phyloP scores from a whole-genome alignment of 2,329 filamentous ascomycete species.

The Alternaria sp. region DNA sequence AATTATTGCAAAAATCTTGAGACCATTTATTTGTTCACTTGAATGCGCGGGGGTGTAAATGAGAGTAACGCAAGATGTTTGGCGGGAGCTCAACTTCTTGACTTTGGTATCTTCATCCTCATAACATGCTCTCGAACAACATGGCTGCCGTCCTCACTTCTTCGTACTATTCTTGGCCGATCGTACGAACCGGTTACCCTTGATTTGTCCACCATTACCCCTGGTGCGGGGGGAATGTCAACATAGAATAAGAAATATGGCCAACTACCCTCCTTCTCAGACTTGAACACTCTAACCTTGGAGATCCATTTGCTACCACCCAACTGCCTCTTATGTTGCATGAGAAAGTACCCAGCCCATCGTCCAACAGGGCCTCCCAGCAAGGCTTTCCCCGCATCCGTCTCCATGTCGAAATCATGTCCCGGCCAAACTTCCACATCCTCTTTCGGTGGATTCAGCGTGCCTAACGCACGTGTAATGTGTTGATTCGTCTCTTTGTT shows the following conservation, averaged over 20 bases:
- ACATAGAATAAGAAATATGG: constrained; percentile 27
- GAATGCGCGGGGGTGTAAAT: not conserved
- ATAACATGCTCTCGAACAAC: constrained; percentile 14
- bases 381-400: constrained; percentile 25
- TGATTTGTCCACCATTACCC: not conserved
- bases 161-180: not conserved
- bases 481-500: constrained; percentile 22
- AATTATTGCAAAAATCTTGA: not conserved
- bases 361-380: constrained; percentile 24
- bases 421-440: constrained; percentile 25
- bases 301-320: constrained; percentile 17
- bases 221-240: not conserved
- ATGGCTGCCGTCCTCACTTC: constrained; percentile 5
- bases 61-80: not conserved
- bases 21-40: not conserved
- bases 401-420: constrained; percentile 22
- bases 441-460: constrained; percentile 10
- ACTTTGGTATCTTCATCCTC: not conserved
- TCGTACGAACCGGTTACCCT: not conserved
- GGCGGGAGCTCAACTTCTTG: not conserved
- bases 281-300: constrained; percentile 23
- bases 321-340: constrained; percentile 25
- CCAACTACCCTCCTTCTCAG: constrained; percentile 15
- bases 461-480: constrained; percentile 18
- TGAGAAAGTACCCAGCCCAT: constrained; percentile 25